These are phyloP conservation scores for Chaetomium cochliodes DNA, from an alignment of 495 filamentous ascomycete species.

Conservation along the genomic window DNA sequence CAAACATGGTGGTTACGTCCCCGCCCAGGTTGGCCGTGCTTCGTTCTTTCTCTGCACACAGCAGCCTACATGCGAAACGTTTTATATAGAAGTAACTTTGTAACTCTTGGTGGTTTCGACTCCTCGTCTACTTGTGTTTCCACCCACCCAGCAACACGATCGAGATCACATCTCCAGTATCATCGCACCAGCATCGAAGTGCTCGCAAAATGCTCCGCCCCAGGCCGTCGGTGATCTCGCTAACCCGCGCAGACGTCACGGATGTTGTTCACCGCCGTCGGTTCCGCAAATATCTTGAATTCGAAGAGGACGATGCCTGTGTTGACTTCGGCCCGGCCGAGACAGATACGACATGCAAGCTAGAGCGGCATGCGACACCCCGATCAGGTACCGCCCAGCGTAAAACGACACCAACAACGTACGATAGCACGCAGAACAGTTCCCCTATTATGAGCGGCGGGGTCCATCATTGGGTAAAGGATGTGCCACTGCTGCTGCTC, in stretches of 20 bases:
- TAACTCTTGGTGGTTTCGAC: background rate
- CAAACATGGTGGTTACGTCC: background rate
- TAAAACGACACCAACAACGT: background rate
- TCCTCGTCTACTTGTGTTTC: background rate
- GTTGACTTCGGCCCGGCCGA: background rate
- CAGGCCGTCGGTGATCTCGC: constrained; percentile 50
- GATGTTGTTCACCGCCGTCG: constrained; percentile 46
- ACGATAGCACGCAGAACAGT: background rate
- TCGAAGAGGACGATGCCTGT: constrained; percentile 16
- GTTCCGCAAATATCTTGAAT: constrained; percentile 39
- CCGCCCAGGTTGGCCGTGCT: background rate
- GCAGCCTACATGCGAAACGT: background rate
- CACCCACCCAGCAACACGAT: background rate
- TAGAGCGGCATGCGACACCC: background rate
- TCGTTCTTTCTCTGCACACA: background rate
- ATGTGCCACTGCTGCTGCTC: background rate
- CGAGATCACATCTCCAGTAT: no score
- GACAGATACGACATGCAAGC: background rate
- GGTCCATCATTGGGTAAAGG: background rate
- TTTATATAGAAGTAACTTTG: background rate
- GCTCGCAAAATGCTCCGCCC: constrained; percentile 55
- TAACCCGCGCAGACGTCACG: constrained; percentile 55
- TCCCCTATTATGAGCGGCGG: background rate
- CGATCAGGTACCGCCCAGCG: background rate
- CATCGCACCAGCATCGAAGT: background rate